Conservation (phyloP, 306 rosid species). For the Adenanthera pavonina region DNA sequence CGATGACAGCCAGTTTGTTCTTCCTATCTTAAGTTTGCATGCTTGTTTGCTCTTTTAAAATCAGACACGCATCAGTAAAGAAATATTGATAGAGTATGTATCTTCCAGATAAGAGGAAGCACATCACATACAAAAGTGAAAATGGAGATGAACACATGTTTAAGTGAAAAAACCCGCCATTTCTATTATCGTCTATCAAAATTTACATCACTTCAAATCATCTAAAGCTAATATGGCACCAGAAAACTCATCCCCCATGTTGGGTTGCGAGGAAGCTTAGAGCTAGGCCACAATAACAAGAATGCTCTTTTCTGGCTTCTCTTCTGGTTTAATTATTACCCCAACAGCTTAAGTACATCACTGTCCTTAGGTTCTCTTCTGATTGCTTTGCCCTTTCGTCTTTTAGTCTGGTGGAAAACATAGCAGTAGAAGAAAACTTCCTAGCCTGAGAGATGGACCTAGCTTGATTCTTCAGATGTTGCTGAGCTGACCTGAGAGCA, state of each 20-base stretch:
- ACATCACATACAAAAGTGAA: neutral
- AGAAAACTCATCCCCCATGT: conserved; percentile 12
- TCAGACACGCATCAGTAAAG: neutral
- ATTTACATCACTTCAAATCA: conserved; percentile 20
- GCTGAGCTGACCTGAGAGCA: conserved; percentile 44
- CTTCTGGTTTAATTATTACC: conserved; percentile 24
- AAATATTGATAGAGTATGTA: neutral
- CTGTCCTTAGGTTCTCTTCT: conserved; percentile 61
- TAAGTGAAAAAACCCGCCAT: neutral
- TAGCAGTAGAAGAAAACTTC: conserved; percentile 5
- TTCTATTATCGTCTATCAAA: conserved; percentile 10
- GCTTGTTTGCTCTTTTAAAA: neutral
- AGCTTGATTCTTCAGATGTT: conserved; percentile 43
- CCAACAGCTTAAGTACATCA: conserved; percentile 72
- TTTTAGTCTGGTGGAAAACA: neutral
- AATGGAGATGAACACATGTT: neutral
- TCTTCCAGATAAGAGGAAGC: neutral
- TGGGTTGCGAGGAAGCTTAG: neutral
- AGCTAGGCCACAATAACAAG: neutral
- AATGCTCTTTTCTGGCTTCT: neutral
- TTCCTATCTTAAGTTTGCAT: neutral
- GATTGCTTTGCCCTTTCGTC: conserved; percentile 48
- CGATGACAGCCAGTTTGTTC: neutral
- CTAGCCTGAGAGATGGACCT: conserved; percentile 43
- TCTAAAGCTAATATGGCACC: neutral